Evolutionary conservation across 441 rosid genomes (phyloP).

Genomic region (Gossypium davidsonii): DNA sequence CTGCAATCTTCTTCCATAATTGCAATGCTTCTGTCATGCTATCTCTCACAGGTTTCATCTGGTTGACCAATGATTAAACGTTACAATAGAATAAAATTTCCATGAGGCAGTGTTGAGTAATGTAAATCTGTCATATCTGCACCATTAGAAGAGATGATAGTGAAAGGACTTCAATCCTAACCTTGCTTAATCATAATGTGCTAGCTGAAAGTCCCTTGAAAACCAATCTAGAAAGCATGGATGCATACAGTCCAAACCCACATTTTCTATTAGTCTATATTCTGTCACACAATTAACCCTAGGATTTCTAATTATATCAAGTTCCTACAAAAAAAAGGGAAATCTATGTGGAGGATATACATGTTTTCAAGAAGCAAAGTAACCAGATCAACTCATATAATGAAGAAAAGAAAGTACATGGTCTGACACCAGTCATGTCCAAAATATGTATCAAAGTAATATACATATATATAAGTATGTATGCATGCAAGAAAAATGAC

Average conservation of each 20-base stretch:
- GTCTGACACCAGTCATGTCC: background rate
- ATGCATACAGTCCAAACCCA: background rate
- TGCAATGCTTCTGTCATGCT: slow-evolving; percentile 91
- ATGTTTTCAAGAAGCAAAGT: background rate
- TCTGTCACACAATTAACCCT: background rate
- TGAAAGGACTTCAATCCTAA: background rate
- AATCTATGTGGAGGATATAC: background rate
- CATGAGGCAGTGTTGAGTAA: background rate
- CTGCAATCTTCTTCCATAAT: slow-evolving; percentile 80
- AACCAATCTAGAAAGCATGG: background rate
- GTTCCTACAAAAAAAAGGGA: background rate
- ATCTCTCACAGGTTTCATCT: slow-evolving; percentile 96
- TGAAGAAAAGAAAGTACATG: background rate
- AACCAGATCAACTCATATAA: background rate
- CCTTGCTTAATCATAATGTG: background rate
- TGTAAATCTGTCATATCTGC: slow-evolving; percentile 11
- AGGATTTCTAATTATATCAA: background rate
- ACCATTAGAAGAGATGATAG: background rate
- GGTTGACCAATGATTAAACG: slow-evolving; percentile 25
- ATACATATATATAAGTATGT: too few relatives aligned
- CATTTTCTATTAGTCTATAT: background rate
- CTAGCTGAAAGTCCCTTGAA: background rate
- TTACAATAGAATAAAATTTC: slow-evolving; percentile 1
- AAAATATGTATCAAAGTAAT: background rate
- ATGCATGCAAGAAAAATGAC: background rate